Conservation (phyloP, 768 basidiomycete species). For the Mycena polygramma region DNA sequence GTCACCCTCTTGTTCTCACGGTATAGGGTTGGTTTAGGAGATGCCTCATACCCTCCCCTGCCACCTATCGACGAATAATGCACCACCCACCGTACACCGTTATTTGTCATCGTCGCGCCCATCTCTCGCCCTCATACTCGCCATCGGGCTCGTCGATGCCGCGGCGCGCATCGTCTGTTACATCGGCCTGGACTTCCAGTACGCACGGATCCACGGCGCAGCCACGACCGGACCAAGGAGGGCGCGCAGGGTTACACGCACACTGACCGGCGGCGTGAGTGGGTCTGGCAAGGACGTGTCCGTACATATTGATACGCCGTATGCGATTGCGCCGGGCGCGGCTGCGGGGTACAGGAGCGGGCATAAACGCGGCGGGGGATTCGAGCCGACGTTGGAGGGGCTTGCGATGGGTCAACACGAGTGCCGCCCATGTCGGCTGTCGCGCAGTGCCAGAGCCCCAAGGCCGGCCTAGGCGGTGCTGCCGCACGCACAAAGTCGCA, state of each 20-base stretch:
- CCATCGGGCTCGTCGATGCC: slow-evolving; percentile 89
- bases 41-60: no score
- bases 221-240: no score
- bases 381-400: slow-evolving; percentile 33
- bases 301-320: slow-evolving; percentile 88
- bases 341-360: neutral
- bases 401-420: slow-evolving; percentile 53
- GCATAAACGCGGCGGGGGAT: no score
- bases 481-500: slow-evolving; percentile 86
- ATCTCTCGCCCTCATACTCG: slow-evolving; percentile 86
- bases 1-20: no score
- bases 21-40: no score
- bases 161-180: slow-evolving; percentile 81
- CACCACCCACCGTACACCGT: no score
- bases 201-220: slow-evolving; percentile 59
- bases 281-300: slow-evolving; percentile 45
- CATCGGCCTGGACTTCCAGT: slow-evolving; percentile 88
- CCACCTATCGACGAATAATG: no score
- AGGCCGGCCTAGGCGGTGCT: slow-evolving; percentile 62
- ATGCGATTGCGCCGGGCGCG: slow-evolving; percentile 54
- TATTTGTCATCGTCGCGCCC: slow-evolving; percentile 84
- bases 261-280: neutral
- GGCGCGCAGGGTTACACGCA: slow-evolving; percentile 37
- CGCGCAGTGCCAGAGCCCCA: slow-evolving; percentile 54
- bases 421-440: slow-evolving; percentile 64